A percentile compares a stretch with the other conserved stretches of the same genome.
Evolutionary conservation across 2,329 filamentous ascomycete species (phyloP).

Genomic region (Oidium heveae): DNA sequence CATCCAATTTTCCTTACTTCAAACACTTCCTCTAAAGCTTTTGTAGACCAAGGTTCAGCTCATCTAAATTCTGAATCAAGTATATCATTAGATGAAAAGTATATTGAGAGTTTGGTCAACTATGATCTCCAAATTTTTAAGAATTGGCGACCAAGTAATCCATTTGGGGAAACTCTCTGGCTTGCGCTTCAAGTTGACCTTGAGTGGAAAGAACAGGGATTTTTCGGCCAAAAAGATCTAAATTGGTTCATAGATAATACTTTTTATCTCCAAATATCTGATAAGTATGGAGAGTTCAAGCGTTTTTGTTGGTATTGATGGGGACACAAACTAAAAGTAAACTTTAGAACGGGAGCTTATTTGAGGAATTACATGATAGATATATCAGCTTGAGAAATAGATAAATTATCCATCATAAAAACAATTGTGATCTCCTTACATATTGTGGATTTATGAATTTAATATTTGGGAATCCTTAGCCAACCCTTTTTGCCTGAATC

Average conservation of each 20-base stretch:
- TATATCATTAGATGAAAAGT: too few relatives aligned
- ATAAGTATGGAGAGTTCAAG: not conserved
- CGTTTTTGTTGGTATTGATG: not conserved
- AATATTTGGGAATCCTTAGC: too few relatives aligned
- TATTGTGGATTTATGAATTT: too few relatives aligned
- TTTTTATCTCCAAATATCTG: not conserved
- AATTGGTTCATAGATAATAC: not conserved
- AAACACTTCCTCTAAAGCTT: not conserved
- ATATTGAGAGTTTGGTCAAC: not conserved
- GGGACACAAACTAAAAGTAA: not conserved
- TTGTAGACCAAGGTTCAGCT: not conserved
- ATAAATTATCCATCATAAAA: not conserved
- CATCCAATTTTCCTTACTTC: not conserved
- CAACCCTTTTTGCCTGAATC: too few relatives aligned
- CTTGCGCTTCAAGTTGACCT: constrained; percentile 3
- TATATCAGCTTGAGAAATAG: not conserved
- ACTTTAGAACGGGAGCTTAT: not conserved
- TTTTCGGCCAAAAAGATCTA: not conserved
- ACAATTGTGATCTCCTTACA: too few relatives aligned
- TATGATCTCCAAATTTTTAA: constrained; percentile 1
- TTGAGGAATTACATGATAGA: not conserved
- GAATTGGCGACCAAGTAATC: constrained; percentile 1
- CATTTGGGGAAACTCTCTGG: constrained; percentile 1
- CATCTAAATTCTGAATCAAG: not conserved
- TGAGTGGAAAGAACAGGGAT: constrained; percentile 1